Conservation (phyloP, 352 stramenopile species). For the Pilasporangium apinafurcum region DNA sequence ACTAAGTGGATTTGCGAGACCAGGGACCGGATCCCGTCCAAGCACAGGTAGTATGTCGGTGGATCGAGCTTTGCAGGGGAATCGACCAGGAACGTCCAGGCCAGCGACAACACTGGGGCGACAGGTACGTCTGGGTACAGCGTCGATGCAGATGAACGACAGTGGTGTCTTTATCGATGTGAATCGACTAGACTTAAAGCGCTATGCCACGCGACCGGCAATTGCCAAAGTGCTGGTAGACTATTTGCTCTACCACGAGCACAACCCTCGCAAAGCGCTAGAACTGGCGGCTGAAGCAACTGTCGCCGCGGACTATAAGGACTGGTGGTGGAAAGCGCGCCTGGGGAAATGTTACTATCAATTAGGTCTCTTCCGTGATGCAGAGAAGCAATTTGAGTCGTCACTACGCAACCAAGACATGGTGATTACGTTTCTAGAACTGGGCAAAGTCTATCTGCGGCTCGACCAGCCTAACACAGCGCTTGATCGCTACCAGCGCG, state of each 20-base stretch:
- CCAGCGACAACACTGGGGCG: constrained; percentile 87
- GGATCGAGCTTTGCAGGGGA: constrained; percentile 69
- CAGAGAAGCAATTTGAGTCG: constrained; percentile 91
- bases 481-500: constrained; percentile 79
- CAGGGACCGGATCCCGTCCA: constrained; percentile 66
- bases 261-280: constrained; percentile 89
- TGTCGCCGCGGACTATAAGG: constrained; percentile 82
- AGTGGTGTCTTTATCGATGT: constrained; percentile 88
- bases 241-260: constrained; percentile 91
- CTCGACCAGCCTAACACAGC: constrained; percentile 93
- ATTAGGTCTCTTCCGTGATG: constrained; percentile 88
- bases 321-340: constrained; percentile 95
- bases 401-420: constrained; percentile 84
- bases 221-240: constrained; percentile 88
- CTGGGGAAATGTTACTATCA: constrained; percentile 94
- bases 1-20: constrained; percentile 84
- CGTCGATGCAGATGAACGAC: constrained; percentile 73
- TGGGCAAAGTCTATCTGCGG: constrained; percentile 92
- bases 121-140: constrained; percentile 88
- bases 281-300: constrained; percentile 90
- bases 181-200: constrained; percentile 85
- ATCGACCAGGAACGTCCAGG: constrained; percentile 69
- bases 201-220: constrained; percentile 76
- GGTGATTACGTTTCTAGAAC: constrained; percentile 87
- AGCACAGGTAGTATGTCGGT: constrained; percentile 69